phyloP scores from a whole-genome alignment of 2,329 filamentous ascomycete genomes.

The Trichoderma brevicompactum region DNA sequence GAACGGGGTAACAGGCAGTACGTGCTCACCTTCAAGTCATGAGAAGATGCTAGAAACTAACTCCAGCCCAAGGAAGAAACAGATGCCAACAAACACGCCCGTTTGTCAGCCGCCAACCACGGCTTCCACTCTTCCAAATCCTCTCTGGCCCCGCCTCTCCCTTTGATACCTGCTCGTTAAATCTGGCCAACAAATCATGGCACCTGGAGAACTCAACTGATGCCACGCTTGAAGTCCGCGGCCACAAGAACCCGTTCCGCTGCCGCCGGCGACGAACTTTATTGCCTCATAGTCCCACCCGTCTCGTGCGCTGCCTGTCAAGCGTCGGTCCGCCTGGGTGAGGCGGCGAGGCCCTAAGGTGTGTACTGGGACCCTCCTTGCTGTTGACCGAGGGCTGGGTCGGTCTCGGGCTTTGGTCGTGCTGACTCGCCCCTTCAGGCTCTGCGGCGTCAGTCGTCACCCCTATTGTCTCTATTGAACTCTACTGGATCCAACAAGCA shows the following conservation, averaged over 20 bases:
- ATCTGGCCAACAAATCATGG: background rate
- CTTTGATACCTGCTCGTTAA: background rate
- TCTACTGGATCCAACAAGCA: conserved; percentile 12
- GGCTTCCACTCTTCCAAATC: conserved; percentile 3
- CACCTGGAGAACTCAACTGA: background rate
- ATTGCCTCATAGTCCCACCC: conserved; percentile 25
- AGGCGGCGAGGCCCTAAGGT: conserved; percentile 23
- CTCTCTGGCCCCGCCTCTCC: background rate
- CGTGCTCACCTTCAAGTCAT: conserved; percentile 12
- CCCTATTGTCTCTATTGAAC: conserved; percentile 27
- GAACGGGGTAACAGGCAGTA: conserved; percentile 23
- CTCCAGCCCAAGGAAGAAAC: background rate
- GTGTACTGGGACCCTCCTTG: conserved; percentile 13
- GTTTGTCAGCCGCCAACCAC: conserved; percentile 20
- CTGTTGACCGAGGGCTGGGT: conserved; percentile 21
- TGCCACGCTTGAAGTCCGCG: conserved; percentile 21
- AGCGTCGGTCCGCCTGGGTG: conserved; percentile 25
- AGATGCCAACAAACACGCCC: conserved; percentile 7
- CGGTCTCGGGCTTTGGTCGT: background rate
- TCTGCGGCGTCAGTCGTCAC: conserved; percentile 21
- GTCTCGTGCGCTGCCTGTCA: conserved; percentile 26
- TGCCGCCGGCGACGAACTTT: conserved; percentile 22
- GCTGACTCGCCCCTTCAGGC: conserved; percentile 11
- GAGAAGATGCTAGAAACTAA: conserved; percentile 17
- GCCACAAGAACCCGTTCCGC: conserved; percentile 26